Evolutionary conservation across 345 rosid species (phyloP).

Genomic region (Moricandia moricandioides): DNA sequence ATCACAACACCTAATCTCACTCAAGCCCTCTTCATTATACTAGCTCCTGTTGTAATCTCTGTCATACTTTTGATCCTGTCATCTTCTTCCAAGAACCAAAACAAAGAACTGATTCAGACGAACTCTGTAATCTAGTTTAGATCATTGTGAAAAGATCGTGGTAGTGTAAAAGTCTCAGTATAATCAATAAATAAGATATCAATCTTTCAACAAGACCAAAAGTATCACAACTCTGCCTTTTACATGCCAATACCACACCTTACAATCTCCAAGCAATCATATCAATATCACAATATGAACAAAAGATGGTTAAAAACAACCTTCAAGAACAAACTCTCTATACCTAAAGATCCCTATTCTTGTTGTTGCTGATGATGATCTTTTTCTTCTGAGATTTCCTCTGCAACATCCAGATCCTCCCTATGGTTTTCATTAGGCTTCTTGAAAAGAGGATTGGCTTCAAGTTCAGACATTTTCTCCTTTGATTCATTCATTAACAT

Average conservation of each 20-base stretch:
- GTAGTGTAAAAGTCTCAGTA: neutral
- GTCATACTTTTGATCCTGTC: too few relatives aligned
- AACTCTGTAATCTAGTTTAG: too few relatives aligned
- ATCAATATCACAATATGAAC: neutral
- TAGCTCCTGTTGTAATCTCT: too few relatives aligned
- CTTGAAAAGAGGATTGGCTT: slow-evolving; percentile 65
- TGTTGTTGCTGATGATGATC: neutral
- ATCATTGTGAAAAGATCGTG: too few relatives aligned
- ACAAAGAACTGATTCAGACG: too few relatives aligned
- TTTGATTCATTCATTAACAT: slow-evolving; percentile 59
- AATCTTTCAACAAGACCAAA: neutral
- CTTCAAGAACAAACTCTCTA: neutral
- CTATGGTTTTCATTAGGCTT: slow-evolving; percentile 14
- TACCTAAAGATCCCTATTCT: neutral
- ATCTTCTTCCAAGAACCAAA: too few relatives aligned
- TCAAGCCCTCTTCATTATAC: too few relatives aligned
- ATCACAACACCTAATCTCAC: too few relatives aligned
- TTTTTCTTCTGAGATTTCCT: neutral
- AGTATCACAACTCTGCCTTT: neutral
- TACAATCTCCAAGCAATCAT: neutral
- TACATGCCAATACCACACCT: neutral
- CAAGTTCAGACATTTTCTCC: slow-evolving; percentile 49
- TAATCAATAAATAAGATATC: neutral
- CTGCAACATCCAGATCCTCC: slow-evolving; percentile 22
- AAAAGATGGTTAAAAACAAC: neutral